Evolutionary conservation across 1,284 basidiomycete genomes (phyloP).

Genomic region (Rhodotorula sp.): DNA sequence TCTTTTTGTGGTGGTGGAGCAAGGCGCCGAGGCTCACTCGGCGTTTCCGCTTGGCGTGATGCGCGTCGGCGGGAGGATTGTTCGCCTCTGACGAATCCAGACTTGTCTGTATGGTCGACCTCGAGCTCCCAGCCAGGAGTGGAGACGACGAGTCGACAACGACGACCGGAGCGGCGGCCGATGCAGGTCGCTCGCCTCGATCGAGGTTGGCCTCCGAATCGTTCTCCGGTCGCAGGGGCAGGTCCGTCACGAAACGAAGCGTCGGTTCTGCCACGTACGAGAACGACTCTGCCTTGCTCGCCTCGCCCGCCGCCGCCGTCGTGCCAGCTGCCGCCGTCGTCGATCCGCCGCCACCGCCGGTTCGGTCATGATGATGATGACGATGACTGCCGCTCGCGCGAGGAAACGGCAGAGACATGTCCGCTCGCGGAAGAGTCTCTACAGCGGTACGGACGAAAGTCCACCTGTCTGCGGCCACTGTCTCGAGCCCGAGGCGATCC

Average conservation of each 20-base stretch:
- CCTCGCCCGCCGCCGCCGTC: not conserved
- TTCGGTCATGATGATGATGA: not conserved
- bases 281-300: constrained; percentile 8
- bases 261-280: constrained; percentile 11
- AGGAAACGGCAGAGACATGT: not conserved
- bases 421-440: no score
- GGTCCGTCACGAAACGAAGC: constrained; percentile 12
- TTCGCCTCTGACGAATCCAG: not conserved
- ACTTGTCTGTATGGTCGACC: no score
- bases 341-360: not conserved
- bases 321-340: not conserved
- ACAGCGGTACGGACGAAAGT: no score
- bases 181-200: no score
- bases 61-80: not conserved
- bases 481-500: no score
- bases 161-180: not conserved
- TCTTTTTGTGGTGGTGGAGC: not conserved
- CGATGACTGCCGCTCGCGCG: not conserved
- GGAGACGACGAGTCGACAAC: not conserved
- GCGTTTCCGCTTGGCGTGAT: not conserved
- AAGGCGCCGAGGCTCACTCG: not conserved
- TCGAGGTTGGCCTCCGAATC: not conserved
- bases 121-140: no score
- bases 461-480: no score
- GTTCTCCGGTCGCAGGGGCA: not conserved